Evolutionary conservation across 768 basidiomycete genomes (phyloP), one percentile per base, ranked within the genome.

Genomic region (Russula sp.): DNA sequence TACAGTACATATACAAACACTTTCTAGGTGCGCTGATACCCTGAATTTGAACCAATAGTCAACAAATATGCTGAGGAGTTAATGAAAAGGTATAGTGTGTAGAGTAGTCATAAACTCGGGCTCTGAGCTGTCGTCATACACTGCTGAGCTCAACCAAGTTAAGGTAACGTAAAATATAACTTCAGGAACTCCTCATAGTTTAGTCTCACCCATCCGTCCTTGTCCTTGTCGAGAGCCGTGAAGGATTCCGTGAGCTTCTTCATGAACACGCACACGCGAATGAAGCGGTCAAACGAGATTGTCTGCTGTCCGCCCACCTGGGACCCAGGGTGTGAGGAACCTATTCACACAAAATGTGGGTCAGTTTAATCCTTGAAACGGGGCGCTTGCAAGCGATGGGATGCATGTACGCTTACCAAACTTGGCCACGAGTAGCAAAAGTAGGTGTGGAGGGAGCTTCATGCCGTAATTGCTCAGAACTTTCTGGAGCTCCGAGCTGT

Each of bases 281-380:
- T 85, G 76, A 93, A 93, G 61, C 90, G 86, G 72, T 92, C 91
- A 69, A 93, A 93, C 3, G 84, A 80, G 75, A 93, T 90, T 0
- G 88, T 88, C 2, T 78, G 75, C 2, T 78, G 75, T n/a, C 69
- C 13, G 16, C 43, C 71, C 5, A 66, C 74, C 2, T 72, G 71
- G 36, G 69, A 59, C 20, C 52, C 55, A 7, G 63, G 52, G 7
- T 65, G 49, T 7, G 70, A 71, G 22, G 76, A 65, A 39, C 76
- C 71, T 34, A 77, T 3, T 46, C 22, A 22, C 20, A 22, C 7
- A 47, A 22, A 47, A 41, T 1, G 14, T 7, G 7, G 34, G 35
- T 1, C 35, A 2, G 13, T 38, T 13, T 7, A 22, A 9, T 39
- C 2, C 13, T 22, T 11, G 13, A 16, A 2, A 13, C n/a, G 9